Evolutionary conservation across 108 stramenopile species (phyloP).

Genomic region (Pseudonitzschia multiseries): DNA sequence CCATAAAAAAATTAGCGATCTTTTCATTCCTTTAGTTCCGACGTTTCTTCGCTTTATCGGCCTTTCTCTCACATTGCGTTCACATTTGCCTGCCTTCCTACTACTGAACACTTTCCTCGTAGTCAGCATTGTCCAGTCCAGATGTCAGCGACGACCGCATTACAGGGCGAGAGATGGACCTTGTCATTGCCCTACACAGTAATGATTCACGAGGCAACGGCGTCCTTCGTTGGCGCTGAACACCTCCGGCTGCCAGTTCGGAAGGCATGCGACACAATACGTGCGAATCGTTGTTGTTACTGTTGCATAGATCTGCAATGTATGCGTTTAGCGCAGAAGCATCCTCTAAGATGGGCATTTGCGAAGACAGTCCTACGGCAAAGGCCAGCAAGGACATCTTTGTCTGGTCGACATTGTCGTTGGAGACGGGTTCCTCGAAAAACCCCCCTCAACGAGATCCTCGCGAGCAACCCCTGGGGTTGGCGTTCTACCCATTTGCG

Average conservation of each 20-base stretch:
- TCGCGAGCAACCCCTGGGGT: conserved; percentile 7
- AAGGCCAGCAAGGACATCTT: conserved; percentile 1
- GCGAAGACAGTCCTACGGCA: neutral
- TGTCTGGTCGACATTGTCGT: neutral
- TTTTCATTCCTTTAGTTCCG: too few species aligned
- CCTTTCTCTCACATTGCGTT: too few species aligned
- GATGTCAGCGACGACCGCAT: conserved; percentile 4
- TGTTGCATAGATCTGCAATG: neutral
- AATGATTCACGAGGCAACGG: neutral
- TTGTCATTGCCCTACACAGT: conserved; percentile 5
- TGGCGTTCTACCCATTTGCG: neutral
- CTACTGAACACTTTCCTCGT: neutral
- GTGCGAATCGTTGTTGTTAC: neutral
- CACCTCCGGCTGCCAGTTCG: neutral
- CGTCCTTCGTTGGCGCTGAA: neutral
- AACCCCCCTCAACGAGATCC: neutral
- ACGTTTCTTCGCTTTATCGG: too few species aligned
- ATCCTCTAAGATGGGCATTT: neutral
- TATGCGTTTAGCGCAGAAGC: neutral
- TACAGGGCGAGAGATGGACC: neutral
- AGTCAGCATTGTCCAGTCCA: neutral
- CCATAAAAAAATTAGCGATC: too few species aligned
- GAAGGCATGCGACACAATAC: neutral
- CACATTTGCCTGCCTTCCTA: too few species aligned
- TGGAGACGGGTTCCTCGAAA: neutral